phyloP scores from a whole-genome alignment of 1,284 basidiomycete species.

The Sporisorium exsertum region DNA sequence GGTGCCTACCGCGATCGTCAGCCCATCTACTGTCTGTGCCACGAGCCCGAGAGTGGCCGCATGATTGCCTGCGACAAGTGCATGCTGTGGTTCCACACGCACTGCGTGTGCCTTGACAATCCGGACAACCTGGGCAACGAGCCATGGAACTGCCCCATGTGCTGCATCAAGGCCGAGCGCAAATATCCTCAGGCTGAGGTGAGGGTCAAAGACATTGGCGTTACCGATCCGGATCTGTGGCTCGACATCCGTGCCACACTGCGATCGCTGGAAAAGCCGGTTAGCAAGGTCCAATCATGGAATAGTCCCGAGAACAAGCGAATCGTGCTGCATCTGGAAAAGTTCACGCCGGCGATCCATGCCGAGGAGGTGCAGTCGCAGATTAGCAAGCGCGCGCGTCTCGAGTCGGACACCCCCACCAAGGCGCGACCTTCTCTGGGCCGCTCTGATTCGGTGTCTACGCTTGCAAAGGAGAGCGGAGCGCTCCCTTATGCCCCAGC shows the following conservation, averaged over 20 bases:
- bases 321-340: conserved; percentile 62
- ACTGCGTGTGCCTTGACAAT: conserved; percentile 63
- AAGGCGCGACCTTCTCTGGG: conserved; percentile 33
- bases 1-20: conserved; percentile 42
- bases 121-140: conserved; percentile 52
- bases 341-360: conserved; percentile 63
- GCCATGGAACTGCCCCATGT: conserved; percentile 67
- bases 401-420: conserved; percentile 41
- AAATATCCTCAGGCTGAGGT: conserved; percentile 67
- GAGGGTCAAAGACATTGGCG: conserved; percentile 59
- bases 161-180: conserved; percentile 66
- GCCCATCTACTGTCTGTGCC: conserved; percentile 66
- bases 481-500: conserved; percentile 26
- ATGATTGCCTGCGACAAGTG: conserved; percentile 69
- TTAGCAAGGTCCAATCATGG: conserved; percentile 63
- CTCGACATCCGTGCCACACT: conserved; percentile 65
- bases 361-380: conserved; percentile 49
- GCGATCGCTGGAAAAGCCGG: conserved; percentile 59
- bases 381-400: conserved; percentile 36
- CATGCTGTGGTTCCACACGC: conserved; percentile 67
- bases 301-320: conserved; percentile 51
- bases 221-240: conserved; percentile 56
- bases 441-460: conserved; percentile 32
- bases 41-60: conserved; percentile 56
- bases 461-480: conserved; percentile 30